phyloP scores from a whole-genome alignment of 202 grass and related monocot genomes.

The Saccharum hybrid region DNA sequence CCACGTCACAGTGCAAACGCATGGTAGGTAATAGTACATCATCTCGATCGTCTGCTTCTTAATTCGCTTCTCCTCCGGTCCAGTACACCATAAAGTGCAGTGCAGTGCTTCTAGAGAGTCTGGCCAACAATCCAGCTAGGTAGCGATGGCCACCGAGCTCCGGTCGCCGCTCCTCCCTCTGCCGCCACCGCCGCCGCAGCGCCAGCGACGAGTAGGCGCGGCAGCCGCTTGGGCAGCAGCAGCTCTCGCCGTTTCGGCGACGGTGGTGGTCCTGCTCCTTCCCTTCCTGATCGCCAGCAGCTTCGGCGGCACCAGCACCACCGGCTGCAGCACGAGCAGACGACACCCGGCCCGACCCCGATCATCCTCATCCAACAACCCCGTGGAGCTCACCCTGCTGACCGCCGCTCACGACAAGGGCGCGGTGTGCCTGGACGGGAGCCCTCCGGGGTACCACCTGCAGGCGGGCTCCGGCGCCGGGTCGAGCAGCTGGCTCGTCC shows the following conservation, averaged over 20 bases:
- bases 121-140: not conserved
- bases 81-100: not conserved
- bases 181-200: not conserved
- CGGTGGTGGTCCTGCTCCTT: not conserved
- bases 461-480: conserved; percentile 58
- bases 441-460: conserved; percentile 67
- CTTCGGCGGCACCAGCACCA: not conserved
- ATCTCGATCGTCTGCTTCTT: not conserved
- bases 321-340: not conserved
- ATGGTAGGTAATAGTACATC: not conserved
- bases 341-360: not conserved
- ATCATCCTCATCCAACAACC: not conserved
- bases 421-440: conserved; percentile 82
- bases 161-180: conserved; percentile 3
- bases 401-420: not conserved
- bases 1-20: not conserved
- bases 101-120: not conserved
- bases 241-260: not conserved
- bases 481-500: conserved; percentile 61
- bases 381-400: not conserved
- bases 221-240: not conserved
- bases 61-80: conserved; percentile 5
- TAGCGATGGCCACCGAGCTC: not conserved
- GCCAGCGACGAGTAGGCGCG: not conserved
- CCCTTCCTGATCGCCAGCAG: not conserved